Conservation (phyloP, 805 yeast genomes). For the Pichia cephalocereana region DNA sequence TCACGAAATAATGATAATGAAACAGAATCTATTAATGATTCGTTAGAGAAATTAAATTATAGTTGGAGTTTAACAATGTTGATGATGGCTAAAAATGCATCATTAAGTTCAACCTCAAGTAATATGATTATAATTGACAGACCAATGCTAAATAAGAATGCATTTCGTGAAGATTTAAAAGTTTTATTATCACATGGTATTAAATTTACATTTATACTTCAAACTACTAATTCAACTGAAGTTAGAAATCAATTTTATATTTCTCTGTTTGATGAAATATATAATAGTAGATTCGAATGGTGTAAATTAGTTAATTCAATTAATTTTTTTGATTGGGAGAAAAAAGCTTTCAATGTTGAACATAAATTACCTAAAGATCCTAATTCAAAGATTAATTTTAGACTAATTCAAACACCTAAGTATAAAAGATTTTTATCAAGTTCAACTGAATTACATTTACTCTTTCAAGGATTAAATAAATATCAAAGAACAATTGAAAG, state of each 20-base stretch:
- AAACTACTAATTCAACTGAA: background rate
- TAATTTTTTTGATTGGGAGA: background rate
- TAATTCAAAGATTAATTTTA: background rate
- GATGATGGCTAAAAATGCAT: background rate
- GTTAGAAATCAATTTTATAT: background rate
- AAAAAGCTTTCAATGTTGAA: no score
- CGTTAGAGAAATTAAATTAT: background rate
- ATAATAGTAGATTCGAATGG: slow-evolving; percentile 1
- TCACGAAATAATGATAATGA: background rate
- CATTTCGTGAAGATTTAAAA: background rate
- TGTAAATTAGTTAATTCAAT: background rate
- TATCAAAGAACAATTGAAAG: background rate
- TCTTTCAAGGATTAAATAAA: background rate
- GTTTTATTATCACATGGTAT: background rate
- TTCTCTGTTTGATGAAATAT: slow-evolving; percentile 3
- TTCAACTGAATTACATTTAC: background rate
- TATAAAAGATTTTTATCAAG: background rate
- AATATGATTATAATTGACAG: slow-evolving; percentile 3
- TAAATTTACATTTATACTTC: background rate
- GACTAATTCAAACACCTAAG: background rate
- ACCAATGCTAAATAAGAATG: background rate
- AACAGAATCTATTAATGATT: no score
- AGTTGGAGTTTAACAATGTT: slow-evolving; percentile 1
- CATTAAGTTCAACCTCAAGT: background rate
- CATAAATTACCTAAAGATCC: background rate